Base-by-base conservation (phyloP, 2,329 filamentous ascomycete genomes). In the Emmonsiellopsis sp. region DNA sequence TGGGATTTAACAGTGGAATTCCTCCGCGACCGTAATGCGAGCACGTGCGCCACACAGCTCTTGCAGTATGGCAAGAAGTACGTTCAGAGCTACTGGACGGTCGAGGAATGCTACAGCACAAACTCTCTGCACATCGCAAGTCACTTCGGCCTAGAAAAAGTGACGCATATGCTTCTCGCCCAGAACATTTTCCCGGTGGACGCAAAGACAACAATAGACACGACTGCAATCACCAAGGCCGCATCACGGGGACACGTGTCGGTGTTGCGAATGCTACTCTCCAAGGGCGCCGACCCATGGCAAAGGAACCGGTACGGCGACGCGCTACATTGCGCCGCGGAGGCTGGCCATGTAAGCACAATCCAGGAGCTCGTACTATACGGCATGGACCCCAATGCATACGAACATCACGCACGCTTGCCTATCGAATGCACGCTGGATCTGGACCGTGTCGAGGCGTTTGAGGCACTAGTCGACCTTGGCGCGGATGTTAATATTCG, bases 71-170 rank as follows among this genome's bases (percentile, higher is more conserved):
- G 13, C 17, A 6, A 21, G 40, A 37, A 13, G 11, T 49, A 49
- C 47, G 13, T n/a, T 7, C 13, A 40, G 33, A 8, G 31, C 13
- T 49, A 49, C 47, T 49, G 47, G 47, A 36, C 36, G 40, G 33
- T 36, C n/a, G 34, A 6, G 5, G 47, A 49, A 36, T 49, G 47
- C 31, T 49, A 40, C 13, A 49, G 47, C 2, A 49, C 47, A 6
- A 49, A 32, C 31, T 5, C 47, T 36, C 33, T 49, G 33, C 47
- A 49, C 27, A 17, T 49, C 21, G 36, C n/a, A 13, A 49, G 47
- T 36, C 47, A 49, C n/a, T 49, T 49, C 21, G 47, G 47, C 36
- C 47, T 49, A 7, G 47, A 49, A 49, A 40, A 49, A 6, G 27
- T 36, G 11, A 32, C 40, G 17, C 36, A 49, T 31, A 40, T 21